Conservation (phyloP, 2,329 filamentous ascomycete species). For the Cadophora gregata region DNA sequence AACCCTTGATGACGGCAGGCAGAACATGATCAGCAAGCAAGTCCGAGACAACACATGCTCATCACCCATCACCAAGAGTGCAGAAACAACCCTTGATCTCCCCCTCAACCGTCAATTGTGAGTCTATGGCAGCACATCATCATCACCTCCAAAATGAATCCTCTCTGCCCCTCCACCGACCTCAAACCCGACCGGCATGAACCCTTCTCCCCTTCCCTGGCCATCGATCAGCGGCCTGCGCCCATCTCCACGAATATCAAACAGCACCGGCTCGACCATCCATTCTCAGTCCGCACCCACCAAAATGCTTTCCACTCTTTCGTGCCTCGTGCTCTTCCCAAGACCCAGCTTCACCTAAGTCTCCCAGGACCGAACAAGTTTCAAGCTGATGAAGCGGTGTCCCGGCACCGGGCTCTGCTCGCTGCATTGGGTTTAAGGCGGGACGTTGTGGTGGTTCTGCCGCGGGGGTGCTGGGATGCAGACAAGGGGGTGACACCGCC, state of each 20-base stretch:
- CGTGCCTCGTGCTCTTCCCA: not conserved
- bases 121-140: not conserved
- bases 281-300: not conserved
- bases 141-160: not conserved
- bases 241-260: conserved; percentile 18
- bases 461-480: not conserved
- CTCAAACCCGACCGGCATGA: not conserved
- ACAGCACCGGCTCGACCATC: conserved; percentile 18
- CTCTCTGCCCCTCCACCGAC: not conserved
- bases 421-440: conserved; percentile 20
- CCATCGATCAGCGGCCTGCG: not conserved
- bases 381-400: conserved; percentile 20
- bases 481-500: conserved; percentile 16
- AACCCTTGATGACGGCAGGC: not conserved
- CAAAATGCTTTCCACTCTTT: not conserved
- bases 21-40: conserved; percentile 5
- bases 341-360: too few species aligned
- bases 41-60: not conserved
- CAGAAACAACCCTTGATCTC: not conserved
- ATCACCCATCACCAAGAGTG: conserved; percentile 2
- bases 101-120: conserved; percentile 3
- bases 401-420: conserved; percentile 7
- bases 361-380: conserved; percentile 23
- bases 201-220: not conserved
- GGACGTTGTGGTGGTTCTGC: not conserved